These are phyloP conservation scores for Achlya hypogyna DNA, from an alignment of 352 stramenopile species.

Conservation along the genomic window DNA sequence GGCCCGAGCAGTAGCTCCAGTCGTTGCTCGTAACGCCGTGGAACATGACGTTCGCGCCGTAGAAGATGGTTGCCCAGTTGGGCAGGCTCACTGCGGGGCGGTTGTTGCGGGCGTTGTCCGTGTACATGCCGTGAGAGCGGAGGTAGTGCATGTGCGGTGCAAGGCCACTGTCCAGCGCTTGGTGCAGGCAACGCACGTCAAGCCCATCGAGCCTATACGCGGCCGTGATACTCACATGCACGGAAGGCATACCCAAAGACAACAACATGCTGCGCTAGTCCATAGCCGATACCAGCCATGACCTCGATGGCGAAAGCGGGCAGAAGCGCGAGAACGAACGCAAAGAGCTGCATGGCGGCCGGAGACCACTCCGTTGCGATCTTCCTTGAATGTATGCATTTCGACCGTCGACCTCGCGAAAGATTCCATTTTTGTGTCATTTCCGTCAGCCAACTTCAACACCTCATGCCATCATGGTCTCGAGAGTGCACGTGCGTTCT, in stretches of 20 bases:
- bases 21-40: slow-evolving; percentile 15
- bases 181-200: slow-evolving; percentile 16
- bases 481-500: no score
- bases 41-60: slow-evolving; percentile 18
- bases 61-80: slow-evolving; percentile 20
- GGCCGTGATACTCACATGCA: neutral
- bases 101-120: slow-evolving; percentile 16
- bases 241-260: neutral
- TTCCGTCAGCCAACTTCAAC: no score
- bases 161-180: slow-evolving; percentile 14
- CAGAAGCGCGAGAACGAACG: neutral
- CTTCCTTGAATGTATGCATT: no score
- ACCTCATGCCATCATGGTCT: no score
- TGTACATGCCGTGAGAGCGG: slow-evolving; percentile 13
- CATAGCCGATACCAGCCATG: slow-evolving; percentile 3
- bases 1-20: slow-evolving; percentile 9
- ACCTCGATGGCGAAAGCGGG: neutral
- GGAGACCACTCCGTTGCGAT: no score
- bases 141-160: slow-evolving; percentile 8
- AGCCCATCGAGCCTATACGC: slow-evolving; percentile 16
- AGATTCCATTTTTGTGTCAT: no score
- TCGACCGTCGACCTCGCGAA: no score
- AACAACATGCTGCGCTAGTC: slow-evolving; percentile 9
- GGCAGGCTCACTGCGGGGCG: slow-evolving; percentile 11
- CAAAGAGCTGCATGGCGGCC: neutral